Percentiles rank a stretch among this genome's conserved stretches.
Conservation (phyloP, 441 rosid species). For the Kokia cookei region DNA sequence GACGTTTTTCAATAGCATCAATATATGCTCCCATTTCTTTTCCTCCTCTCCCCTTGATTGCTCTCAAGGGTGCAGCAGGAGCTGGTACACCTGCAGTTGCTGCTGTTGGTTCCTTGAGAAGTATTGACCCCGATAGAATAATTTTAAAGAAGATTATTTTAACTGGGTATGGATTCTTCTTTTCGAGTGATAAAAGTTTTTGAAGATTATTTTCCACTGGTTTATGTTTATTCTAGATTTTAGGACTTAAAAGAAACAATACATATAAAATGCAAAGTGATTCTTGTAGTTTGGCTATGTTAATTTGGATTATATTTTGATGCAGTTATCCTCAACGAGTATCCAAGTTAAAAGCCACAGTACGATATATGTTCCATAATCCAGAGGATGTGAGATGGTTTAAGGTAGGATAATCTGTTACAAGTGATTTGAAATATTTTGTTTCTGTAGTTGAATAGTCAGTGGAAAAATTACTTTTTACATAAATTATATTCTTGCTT, state of each 20-base stretch:
- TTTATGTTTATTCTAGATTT: not conserved
- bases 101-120: conserved; percentile 86
- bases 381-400: conserved; percentile 98
- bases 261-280: not conserved
- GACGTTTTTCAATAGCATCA: conserved; percentile 74
- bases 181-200: not conserved
- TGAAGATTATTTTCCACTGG: not conserved
- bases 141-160: conserved; percentile 79
- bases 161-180: conserved; percentile 59
- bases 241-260: not conserved
- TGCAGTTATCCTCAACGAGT: conserved; percentile 92
- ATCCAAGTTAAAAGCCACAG: conserved; percentile 81
- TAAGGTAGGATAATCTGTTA: conserved; percentile 47
- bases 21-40: conserved; percentile 87
- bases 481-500: not conserved
- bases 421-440: not conserved
- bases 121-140: conserved; percentile 78
- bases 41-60: conserved; percentile 82
- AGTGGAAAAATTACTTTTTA: not conserved
- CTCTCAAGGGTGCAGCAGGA: conserved; percentile 50
- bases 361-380: conserved; percentile 83
- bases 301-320: conserved; percentile 1
- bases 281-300: conserved; percentile 6
- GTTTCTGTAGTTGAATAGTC: not conserved
- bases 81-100: conserved; percentile 51